Percentiles rank a stretch among this genome's conserved stretches.
These are phyloP conservation scores for Murraya koenigii DNA, from an alignment of 345 rosid species.

Conservation along the genomic window DNA sequence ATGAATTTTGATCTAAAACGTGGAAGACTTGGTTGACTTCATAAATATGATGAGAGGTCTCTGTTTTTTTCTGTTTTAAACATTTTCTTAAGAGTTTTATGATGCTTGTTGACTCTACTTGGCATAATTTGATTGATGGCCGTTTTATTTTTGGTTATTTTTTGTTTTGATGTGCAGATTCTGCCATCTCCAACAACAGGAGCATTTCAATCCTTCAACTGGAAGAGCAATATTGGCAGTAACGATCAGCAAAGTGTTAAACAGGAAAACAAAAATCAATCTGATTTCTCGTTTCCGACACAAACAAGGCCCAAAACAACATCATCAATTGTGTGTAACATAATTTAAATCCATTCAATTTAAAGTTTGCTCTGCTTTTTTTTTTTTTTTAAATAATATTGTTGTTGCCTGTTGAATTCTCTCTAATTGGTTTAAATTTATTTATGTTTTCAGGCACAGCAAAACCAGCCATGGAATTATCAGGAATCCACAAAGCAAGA, in stretches of 20 bases:
- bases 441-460: slow-evolving; percentile 34
- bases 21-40: slow-evolving; percentile 3
- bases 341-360: background rate
- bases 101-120: background rate
- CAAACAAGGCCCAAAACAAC: slow-evolving; percentile 22
- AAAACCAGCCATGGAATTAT: slow-evolving; percentile 47
- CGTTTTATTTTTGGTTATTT: background rate
- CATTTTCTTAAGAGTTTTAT: background rate
- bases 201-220: slow-evolving; percentile 51
- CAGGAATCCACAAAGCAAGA: slow-evolving; percentile 34
- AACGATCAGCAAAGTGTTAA: slow-evolving; percentile 33
- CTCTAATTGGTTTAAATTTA: background rate
- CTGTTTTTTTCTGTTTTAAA: slow-evolving; percentile 1
- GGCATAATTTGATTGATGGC: slow-evolving; percentile 6
- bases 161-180: slow-evolving; percentile 40
- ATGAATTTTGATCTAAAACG: background rate
- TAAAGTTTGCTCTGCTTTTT: background rate
- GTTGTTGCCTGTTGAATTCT: background rate
- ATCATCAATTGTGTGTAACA: slow-evolving; percentile 36
- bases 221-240: slow-evolving; percentile 32
- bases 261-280: slow-evolving; percentile 36
- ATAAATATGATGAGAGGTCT: background rate
- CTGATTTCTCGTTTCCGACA: slow-evolving; percentile 63
- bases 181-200: slow-evolving; percentile 94
- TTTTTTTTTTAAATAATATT: background rate